These are phyloP conservation scores for Exophiala lecanii-corni DNA, from an alignment of 2,329 filamentous ascomycete species.

Conservation along the genomic window DNA sequence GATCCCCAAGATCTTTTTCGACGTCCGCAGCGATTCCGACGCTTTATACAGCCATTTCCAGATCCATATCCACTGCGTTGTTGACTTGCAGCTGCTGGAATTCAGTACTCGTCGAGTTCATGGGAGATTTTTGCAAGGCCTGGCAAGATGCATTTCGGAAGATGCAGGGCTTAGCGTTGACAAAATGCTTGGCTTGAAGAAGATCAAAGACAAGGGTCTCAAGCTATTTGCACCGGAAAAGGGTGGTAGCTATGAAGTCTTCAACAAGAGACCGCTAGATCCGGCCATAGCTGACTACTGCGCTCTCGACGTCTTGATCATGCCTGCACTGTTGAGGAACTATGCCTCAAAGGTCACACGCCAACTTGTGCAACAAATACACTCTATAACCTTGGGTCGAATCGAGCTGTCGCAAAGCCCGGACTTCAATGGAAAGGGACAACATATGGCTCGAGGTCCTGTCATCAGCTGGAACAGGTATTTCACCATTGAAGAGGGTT, in stretches of 20 bases:
- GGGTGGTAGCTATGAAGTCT: conserved; percentile 46
- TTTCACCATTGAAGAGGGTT: too few relatives aligned
- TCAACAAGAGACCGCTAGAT: conserved; percentile 43
- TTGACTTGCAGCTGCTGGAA: conserved; percentile 57
- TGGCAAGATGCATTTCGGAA: conserved; percentile 38
- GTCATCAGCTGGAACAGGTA: too few relatives aligned
- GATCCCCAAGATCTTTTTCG: conserved; percentile 53
- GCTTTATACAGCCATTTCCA: conserved; percentile 47
- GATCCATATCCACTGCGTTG: conserved; percentile 42
- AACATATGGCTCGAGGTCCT: neutral
- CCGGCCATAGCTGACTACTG: conserved; percentile 43
- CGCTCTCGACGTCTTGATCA: conserved; percentile 41
- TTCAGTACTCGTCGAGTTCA: conserved; percentile 2
- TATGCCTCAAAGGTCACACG: neutral
- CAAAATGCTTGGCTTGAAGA: conserved; percentile 28
- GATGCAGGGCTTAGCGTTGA: conserved; percentile 19
- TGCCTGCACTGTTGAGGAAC: conserved; percentile 31
- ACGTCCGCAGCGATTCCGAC: conserved; percentile 56
- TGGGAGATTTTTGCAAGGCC: conserved; percentile 31
- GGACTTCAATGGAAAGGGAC: neutral
- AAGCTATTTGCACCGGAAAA: conserved; percentile 38
- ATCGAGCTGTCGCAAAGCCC: neutral
- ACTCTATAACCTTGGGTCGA: neutral
- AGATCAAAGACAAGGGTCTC: conserved; percentile 35
- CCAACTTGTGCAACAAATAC: too few relatives aligned